Conservation (phyloP, 75 land plant genomes). For the Picea sitchensis region DNA sequence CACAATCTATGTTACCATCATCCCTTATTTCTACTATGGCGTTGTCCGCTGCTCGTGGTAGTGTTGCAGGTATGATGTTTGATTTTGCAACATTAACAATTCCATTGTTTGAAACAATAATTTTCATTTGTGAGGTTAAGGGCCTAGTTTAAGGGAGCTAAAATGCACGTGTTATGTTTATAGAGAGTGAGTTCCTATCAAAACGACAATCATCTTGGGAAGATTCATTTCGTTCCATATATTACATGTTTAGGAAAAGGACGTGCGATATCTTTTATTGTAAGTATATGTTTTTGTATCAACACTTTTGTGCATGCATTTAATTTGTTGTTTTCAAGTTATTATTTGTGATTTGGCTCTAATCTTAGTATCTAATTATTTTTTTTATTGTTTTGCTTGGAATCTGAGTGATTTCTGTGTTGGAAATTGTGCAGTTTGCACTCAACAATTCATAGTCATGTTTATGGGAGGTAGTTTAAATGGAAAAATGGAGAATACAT, state of each 20-base stretch:
- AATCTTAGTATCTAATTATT: background rate
- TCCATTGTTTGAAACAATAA: background rate
- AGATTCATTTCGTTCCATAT: slow-evolving; percentile 80
- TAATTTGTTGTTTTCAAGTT: background rate
- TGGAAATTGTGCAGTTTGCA: slow-evolving; percentile 58
- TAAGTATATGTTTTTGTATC: slow-evolving; percentile 19
- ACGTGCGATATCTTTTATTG: slow-evolving; percentile 75
- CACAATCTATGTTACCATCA: slow-evolving; percentile 68
- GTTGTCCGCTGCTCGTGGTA: slow-evolving; percentile 51
- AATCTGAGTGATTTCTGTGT: background rate
- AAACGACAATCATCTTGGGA: slow-evolving; percentile 76
- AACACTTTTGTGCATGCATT: background rate
- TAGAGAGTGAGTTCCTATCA: slow-evolving; percentile 59
- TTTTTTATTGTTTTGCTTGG: background rate
- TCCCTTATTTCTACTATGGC: slow-evolving; percentile 62
- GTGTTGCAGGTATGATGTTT: slow-evolving; percentile 29
- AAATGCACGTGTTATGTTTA: background rate
- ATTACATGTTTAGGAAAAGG: slow-evolving; percentile 75
- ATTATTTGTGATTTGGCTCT: background rate
- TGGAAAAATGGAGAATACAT: slow-evolving; percentile 31
- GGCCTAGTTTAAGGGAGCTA: background rate
- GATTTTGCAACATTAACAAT: background rate
- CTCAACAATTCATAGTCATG: slow-evolving; percentile 74
- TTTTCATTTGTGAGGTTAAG: background rate
- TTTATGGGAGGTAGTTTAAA: slow-evolving; percentile 41